Conservation (phyloP, 2,329 filamentous ascomycete species). For the Camptophora hylomeconis region DNA sequence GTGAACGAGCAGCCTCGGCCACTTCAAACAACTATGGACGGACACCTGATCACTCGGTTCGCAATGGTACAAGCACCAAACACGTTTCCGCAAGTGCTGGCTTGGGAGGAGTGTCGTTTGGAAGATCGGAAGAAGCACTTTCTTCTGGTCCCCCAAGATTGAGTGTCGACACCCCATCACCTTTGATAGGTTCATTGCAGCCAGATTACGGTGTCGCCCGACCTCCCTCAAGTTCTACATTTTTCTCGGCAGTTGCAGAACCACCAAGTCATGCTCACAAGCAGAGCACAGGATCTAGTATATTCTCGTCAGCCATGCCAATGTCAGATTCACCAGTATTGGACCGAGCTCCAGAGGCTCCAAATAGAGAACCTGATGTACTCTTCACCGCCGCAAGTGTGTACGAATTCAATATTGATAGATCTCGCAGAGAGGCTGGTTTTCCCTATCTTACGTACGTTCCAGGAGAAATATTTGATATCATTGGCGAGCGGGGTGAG, state of each 20-base stretch:
- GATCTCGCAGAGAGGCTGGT: constrained; percentile 78
- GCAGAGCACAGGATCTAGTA: constrained; percentile 38
- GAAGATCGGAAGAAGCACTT: constrained; percentile 7
- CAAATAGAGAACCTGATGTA: constrained; percentile 48
- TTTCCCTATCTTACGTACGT: constrained; percentile 95
- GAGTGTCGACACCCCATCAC: constrained; percentile 32
- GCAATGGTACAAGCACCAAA: constrained; percentile 2
- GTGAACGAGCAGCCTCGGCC: constrained; percentile 4
- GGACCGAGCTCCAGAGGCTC: constrained; percentile 13
- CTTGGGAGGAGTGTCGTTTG: constrained; percentile 33
- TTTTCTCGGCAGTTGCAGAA: constrained; percentile 18
- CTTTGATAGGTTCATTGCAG: constrained; percentile 17
- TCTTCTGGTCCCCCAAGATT: constrained; percentile 29
- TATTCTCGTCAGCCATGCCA: constrained; percentile 81
- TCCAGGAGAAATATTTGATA: constrained; percentile 84
- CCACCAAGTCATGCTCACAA: constrained; percentile 38
- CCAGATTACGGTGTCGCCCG: constrained; percentile 7
- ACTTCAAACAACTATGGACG: constrained; percentile 4
- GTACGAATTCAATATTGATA: constrained; percentile 95
- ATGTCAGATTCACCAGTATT: constrained; percentile 49
- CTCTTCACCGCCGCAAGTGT: constrained; percentile 86
- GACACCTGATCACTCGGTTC: neutral
- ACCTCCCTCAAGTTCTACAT: constrained; percentile 19
- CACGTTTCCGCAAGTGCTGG: constrained; percentile 39
- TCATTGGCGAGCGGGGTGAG: constrained; percentile 93